Evolutionary conservation across 345 rosid species (phyloP).

Genomic region (Eucalyptus brandiana): DNA sequence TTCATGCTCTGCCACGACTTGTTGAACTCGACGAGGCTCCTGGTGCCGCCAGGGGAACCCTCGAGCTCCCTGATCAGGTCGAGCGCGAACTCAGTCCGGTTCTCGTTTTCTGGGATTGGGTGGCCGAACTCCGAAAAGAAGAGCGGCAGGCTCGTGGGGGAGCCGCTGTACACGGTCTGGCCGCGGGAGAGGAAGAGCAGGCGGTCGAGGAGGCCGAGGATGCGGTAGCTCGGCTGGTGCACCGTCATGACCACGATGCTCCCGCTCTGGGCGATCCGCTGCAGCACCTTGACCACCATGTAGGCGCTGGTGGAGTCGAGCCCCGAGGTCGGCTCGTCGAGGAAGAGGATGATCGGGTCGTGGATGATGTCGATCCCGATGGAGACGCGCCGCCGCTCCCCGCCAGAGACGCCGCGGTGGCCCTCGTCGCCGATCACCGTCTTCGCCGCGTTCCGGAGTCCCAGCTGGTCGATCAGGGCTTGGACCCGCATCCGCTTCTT

Average conservation of each 20-base stretch:
- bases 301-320: conserved; percentile 89
- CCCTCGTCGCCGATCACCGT: conserved; percentile 93
- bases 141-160: conserved; percentile 44
- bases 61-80: conserved; percentile 84
- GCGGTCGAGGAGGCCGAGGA: conserved; percentile 67
- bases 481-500: conserved; percentile 68
- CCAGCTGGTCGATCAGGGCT: conserved; percentile 77
- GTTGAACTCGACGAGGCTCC: conserved; percentile 70
- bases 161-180: conserved; percentile 81
- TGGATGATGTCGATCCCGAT: conserved; percentile 87
- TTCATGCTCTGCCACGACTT: conserved; percentile 68
- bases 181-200: conserved; percentile 79
- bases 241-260: conserved; percentile 90
- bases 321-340: conserved; percentile 94
- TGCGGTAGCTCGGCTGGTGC: conserved; percentile 86
- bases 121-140: conserved; percentile 73
- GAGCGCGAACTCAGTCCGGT: conserved; percentile 73
- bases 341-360: conserved; percentile 75
- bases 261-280: conserved; percentile 85
- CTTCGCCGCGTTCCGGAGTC: conserved; percentile 67
- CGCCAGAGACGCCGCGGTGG: conserved; percentile 90
- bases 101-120: conserved; percentile 80
- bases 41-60: conserved; percentile 74
- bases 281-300: conserved; percentile 89
- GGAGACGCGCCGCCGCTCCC: conserved; percentile 82